Conservation (phyloP, 164 flowering plant genomes). For the Tetrastigma voinierianum region DNA sequence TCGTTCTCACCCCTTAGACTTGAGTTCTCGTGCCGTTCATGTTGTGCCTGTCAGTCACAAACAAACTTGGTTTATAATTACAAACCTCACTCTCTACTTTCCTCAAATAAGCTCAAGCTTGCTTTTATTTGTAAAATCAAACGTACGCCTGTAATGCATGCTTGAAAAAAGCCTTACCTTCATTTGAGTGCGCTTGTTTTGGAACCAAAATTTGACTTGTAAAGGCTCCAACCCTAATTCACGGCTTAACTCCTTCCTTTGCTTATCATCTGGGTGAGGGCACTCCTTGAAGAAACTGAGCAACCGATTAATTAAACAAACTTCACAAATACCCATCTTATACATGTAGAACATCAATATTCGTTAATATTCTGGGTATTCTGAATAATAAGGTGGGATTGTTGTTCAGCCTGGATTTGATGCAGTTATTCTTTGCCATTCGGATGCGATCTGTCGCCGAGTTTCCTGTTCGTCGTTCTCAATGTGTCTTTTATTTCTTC, state of each 20-base stretch:
- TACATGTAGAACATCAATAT: too few species aligned
- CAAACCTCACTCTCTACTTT: not conserved
- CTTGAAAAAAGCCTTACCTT: conserved; percentile 47
- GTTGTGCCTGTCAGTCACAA: conserved; percentile 88
- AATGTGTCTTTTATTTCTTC: too few species aligned
- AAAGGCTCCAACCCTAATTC: conserved; percentile 75
- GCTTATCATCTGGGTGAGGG: conserved; percentile 95
- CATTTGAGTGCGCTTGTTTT: conserved; percentile 94
- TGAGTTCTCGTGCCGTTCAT: conserved; percentile 76
- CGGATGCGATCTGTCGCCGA: too few species aligned
- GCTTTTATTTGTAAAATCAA: too few species aligned
- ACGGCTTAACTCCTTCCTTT: conserved; percentile 84
- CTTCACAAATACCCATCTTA: not conserved
- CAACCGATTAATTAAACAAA: not conserved
- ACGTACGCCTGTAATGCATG: too few species aligned
- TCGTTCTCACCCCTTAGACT: conserved; percentile 74
- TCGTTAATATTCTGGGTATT: too few species aligned
- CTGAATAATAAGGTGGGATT: too few species aligned
- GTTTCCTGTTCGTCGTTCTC: too few species aligned
- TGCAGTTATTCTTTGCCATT: too few species aligned
- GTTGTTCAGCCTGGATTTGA: too few species aligned
- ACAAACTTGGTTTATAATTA: too few species aligned
- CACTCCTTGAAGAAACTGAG: conserved; percentile 83
- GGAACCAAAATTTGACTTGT: conserved; percentile 96
- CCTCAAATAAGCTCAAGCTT: conserved; percentile 1